Evolutionary conservation across 2,329 filamentous ascomycete genomes (phyloP).

Genomic region (Diplodia sapinea): DNA sequence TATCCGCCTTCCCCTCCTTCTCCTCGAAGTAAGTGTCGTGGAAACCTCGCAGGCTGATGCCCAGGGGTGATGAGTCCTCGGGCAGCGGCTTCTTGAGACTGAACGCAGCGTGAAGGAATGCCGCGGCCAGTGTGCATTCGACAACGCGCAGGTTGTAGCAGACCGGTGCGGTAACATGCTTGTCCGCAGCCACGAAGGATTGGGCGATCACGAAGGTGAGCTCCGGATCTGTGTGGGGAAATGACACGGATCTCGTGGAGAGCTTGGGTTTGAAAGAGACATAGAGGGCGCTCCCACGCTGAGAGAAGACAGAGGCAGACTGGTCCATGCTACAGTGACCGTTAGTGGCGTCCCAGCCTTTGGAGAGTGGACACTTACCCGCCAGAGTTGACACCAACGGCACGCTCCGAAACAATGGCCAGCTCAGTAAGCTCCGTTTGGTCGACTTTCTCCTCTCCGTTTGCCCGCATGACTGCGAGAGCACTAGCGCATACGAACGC

Average conservation of each 20-base stretch:
- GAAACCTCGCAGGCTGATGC: constrained; percentile 82
- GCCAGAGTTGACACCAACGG: constrained; percentile 94
- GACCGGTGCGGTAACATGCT: constrained; percentile 88
- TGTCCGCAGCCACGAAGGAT: constrained; percentile 91
- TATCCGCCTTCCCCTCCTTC: constrained; percentile 54
- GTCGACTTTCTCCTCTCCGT: constrained; percentile 77
- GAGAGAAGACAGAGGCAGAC: constrained; percentile 90
- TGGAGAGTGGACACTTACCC: constrained; percentile 62
- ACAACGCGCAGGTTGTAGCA: constrained; percentile 98
- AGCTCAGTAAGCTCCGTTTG: constrained; percentile 93
- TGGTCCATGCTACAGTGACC: constrained; percentile 80
- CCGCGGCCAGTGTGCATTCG: constrained; percentile 87
- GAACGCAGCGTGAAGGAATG: constrained; percentile 66
- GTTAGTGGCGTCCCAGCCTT: constrained; percentile 35
- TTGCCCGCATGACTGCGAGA: constrained; percentile 84
- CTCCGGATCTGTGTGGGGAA: constrained; percentile 81
- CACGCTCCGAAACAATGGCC: constrained; percentile 90
- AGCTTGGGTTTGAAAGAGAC: constrained; percentile 87
- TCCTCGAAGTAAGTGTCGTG: constrained; percentile 78
- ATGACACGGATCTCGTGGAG: constrained; percentile 75
- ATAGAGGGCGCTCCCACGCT: constrained; percentile 83
- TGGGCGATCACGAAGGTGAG: constrained; percentile 93
- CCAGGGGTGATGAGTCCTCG: constrained; percentile 79
- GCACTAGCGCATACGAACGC: constrained; percentile 92
- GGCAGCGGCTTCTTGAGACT: constrained; percentile 66